Evolutionary conservation across 2,329 filamentous ascomycete genomes (phyloP).

Genomic region (Monosporascus sp.): DNA sequence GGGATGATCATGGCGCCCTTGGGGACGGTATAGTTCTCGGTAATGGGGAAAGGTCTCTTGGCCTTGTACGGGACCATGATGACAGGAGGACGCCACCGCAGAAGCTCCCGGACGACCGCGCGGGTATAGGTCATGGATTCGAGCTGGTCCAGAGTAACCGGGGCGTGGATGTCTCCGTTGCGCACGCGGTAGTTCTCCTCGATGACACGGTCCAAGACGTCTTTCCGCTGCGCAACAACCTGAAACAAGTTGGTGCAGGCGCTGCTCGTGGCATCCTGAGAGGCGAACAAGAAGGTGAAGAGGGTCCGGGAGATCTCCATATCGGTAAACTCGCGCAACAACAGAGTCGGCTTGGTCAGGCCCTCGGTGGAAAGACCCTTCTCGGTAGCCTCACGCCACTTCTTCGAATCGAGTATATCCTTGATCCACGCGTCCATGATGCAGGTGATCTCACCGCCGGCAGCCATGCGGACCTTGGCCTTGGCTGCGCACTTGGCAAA

Average conservation of each 20-base stretch:
- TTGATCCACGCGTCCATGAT: conserved; percentile 96
- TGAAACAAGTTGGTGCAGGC: conserved; percentile 95
- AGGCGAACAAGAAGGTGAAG: conserved; percentile 96
- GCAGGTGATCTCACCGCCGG: conserved; percentile 79
- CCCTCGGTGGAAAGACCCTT: conserved; percentile 63
- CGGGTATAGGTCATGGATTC: conserved; percentile 87
- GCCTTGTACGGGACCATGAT: conserved; percentile 93
- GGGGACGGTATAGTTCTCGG: conserved; percentile 79
- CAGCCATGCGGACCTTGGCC: conserved; percentile 85
- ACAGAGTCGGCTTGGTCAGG: conserved; percentile 72
- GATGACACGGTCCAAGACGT: conserved; percentile 81
- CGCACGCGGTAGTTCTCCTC: conserved; percentile 81
- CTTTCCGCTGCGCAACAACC: conserved; percentile 87
- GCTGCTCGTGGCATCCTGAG: conserved; percentile 92
- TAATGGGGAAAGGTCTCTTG: conserved; percentile 94
- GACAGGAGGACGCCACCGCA: conserved; percentile 92
- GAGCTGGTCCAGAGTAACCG: conserved; percentile 76
- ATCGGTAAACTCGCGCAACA: conserved; percentile 83
- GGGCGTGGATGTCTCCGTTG: conserved; percentile 65
- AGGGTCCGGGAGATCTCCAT: conserved; percentile 89
- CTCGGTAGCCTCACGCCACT: conserved; percentile 72
- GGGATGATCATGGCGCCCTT: conserved; percentile 95
- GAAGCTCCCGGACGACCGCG: conserved; percentile 83
- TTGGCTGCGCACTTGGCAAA: conserved; percentile 90
- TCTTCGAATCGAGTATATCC: conserved; percentile 78